These are phyloP conservation scores for Annona cherimola DNA, from an alignment of 164 flowering plant genomes.

Conservation along the genomic window DNA sequence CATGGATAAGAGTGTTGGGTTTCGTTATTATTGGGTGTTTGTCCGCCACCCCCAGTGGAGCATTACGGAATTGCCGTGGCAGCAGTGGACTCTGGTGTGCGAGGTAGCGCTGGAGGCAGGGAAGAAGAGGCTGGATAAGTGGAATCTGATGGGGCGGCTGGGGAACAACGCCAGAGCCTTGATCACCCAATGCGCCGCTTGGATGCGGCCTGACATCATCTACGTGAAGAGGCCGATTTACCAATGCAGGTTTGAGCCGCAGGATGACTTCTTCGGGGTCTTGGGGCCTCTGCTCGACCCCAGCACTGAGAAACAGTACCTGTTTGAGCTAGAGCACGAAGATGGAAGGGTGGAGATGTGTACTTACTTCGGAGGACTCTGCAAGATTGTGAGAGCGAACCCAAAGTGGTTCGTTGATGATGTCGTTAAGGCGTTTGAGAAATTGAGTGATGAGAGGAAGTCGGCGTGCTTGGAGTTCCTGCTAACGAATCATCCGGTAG, in stretches of 20 bases:
- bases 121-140: slow-evolving; percentile 70
- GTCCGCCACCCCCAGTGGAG: slow-evolving; percentile 88
- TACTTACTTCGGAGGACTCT: slow-evolving; percentile 87
- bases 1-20: slow-evolving; percentile 47
- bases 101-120: slow-evolving; percentile 73
- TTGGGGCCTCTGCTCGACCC: slow-evolving; percentile 76
- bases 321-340: slow-evolving; percentile 61
- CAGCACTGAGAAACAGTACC: slow-evolving; percentile 46
- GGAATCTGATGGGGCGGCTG: slow-evolving; percentile 87
- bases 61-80: slow-evolving; percentile 71
- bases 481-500: slow-evolving; percentile 67
- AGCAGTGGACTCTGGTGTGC: slow-evolving; percentile 82
- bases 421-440: slow-evolving; percentile 88
- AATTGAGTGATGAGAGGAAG: slow-evolving; percentile 78
- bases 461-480: slow-evolving; percentile 71
- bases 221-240: slow-evolving; percentile 85
- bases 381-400: slow-evolving; percentile 77
- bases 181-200: slow-evolving; percentile 89
- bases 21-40: slow-evolving; percentile 79
- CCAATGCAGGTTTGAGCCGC: slow-evolving; percentile 95
- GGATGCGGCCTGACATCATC: slow-evolving; percentile 93
- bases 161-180: slow-evolving; percentile 58
- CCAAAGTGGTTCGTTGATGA: slow-evolving; percentile 93
- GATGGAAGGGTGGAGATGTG: slow-evolving; percentile 68
- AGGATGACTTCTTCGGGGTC: slow-evolving; percentile 53